Evolutionary conservation across 2,329 filamentous ascomycete species (phyloP), one percentile per base, ranked within the genome.

Genomic region (Fusarium sp.): DNA sequence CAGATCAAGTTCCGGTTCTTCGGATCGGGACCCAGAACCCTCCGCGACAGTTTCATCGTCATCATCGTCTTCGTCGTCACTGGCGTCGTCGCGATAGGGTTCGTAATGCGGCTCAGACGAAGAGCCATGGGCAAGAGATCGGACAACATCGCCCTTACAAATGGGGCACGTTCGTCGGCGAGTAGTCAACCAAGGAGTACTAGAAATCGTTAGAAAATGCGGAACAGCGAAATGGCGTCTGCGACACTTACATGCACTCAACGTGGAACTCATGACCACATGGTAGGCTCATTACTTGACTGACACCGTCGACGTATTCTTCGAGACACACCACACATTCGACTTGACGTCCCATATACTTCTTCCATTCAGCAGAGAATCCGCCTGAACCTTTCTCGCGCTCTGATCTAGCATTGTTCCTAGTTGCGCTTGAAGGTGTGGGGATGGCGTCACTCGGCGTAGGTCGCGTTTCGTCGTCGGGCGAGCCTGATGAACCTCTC

Each of bases 231-330:
- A 49, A 59, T 24, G 54, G 6, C 3, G 50, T 9, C 3, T 47
- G 20, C 4, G 20, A 26, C 26, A 91, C 94, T 90, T 82, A 97
- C 94, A 99, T 98, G 94, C 96, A 99, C 76, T 97, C 94, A 26
- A 86, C 95, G 78, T 99, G 96, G 79, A 98, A 99, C 75, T 99
- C 96, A 77, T 99, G 96, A 34, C 96, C 96, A 79, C 96, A 99
- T 10, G 96, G 96, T 60, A 99, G 81, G 75, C 94, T 96, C 96
- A 99, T 99, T 38, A 99, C 95, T 74, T 89, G 88, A 77, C 94
- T 97, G 72, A 97, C 89, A 38, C 96, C 96, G 77, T 97, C 94
- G 21, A 97, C 85, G 74, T 98, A 99, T 76, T 99, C 96, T 76
- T 99, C 96, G 32, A 99, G 82, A 73, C 96, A 99, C 3, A 99